Conservation (phyloP, 345 rosid species). For the Aethionema arabicum region DNA sequence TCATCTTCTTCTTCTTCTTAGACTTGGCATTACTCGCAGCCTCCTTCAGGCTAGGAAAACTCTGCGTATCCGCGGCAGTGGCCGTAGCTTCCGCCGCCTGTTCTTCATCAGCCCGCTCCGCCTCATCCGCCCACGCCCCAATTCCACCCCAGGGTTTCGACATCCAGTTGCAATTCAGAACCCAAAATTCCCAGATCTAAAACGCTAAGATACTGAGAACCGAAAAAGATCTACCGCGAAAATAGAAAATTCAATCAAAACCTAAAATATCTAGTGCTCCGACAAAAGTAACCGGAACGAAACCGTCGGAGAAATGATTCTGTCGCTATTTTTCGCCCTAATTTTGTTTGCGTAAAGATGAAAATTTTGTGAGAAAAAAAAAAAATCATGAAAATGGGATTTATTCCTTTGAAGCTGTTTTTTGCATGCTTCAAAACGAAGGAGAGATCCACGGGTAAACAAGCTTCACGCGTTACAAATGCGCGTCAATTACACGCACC, state of each 20-base stretch:
- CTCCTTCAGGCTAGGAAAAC: conserved; percentile 78
- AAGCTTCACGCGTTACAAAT: background rate
- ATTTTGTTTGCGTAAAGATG: conserved; percentile 27
- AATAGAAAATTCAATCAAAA: background rate
- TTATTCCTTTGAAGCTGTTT: conserved; percentile 20
- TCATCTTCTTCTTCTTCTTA: conserved; percentile 88
- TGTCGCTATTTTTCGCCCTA: background rate
- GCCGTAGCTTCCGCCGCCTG: conserved; percentile 43
- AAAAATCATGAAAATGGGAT: conserved; percentile 12
- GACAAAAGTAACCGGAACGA: conserved; percentile 16
- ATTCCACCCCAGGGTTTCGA: conserved; percentile 71
- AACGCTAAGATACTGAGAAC: background rate
- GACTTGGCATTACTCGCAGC: conserved; percentile 61
- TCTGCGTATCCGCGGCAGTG: conserved; percentile 43
- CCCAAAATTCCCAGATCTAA: conserved; percentile 27
- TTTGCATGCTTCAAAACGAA: conserved; percentile 33
- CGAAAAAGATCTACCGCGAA: conserved; percentile 14
- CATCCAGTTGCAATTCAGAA: conserved; percentile 40
- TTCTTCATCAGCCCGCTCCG: conserved; percentile 74
- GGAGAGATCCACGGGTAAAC: conserved; percentile 22
- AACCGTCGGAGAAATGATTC: conserved; percentile 24
- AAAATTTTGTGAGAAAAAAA: background rate
- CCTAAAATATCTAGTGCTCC: conserved; percentile 19
- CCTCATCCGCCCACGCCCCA: conserved; percentile 97
- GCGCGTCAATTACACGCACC: background rate